A percentile compares a stretch with the other conserved stretches of the same genome.
phyloP scores from a whole-genome alignment of 495 filamentous ascomycete species.

The Talaromyces proteolyticus region DNA sequence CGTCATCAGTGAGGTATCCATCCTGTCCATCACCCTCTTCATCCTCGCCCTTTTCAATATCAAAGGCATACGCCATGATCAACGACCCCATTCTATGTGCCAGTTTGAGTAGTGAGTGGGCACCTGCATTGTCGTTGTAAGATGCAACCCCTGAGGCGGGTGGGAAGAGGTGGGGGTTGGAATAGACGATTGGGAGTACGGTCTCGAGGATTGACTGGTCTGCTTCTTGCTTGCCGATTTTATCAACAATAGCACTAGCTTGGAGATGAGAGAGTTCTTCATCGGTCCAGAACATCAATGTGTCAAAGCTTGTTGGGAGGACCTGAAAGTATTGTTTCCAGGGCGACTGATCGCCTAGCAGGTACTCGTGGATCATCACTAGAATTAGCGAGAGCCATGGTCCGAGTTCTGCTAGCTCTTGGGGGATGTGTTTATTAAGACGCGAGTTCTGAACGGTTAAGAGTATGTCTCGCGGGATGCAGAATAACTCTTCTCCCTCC shows the following conservation, averaged over 20 bases:
- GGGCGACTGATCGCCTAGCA: slow-evolving; percentile 49
- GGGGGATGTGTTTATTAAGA: slow-evolving; percentile 34
- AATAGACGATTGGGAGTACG: slow-evolving; percentile 55
- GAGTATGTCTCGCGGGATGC: slow-evolving; percentile 50
- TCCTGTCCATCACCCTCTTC: slow-evolving; percentile 48
- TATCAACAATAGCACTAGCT: slow-evolving; percentile 67
- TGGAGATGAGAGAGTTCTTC: slow-evolving; percentile 68
- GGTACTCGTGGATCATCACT: slow-evolving; percentile 73
- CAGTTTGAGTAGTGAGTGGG: slow-evolving; percentile 50
- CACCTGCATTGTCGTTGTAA: slow-evolving; percentile 35
- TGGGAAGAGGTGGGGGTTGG: slow-evolving; percentile 38
- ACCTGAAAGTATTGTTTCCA: slow-evolving; percentile 84
- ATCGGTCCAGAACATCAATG: slow-evolving; percentile 84
- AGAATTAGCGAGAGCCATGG: slow-evolving; percentile 67
- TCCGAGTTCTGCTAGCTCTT: slow-evolving; percentile 36
- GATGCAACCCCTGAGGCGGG: slow-evolving; percentile 43
- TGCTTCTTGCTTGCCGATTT: slow-evolving; percentile 71
- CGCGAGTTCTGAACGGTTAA: slow-evolving; percentile 47
- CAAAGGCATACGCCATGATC: slow-evolving; percentile 95
- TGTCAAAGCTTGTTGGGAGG: slow-evolving; percentile 73
- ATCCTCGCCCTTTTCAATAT: slow-evolving; percentile 57
- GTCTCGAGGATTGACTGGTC: slow-evolving; percentile 59
- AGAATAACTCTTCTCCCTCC: slow-evolving; percentile 61
- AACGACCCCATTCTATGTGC: slow-evolving; percentile 76
- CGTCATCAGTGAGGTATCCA: slow-evolving; percentile 62